phyloP scores from a whole-genome alignment of 2,329 filamentous ascomycete species.

The Clonostachys chloroleuca region DNA sequence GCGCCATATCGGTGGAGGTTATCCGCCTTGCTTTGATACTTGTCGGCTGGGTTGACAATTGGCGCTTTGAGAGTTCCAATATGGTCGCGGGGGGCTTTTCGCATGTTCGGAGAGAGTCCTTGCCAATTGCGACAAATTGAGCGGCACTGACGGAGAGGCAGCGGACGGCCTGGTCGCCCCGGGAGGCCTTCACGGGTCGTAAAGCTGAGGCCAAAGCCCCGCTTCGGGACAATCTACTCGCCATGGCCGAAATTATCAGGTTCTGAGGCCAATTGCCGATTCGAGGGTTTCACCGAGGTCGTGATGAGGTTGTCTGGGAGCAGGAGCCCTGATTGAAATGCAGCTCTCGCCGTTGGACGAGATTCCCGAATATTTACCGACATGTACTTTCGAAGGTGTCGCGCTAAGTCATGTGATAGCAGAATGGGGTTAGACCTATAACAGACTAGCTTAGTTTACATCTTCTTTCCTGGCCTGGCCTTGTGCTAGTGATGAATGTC shows the following conservation, averaged over 20 bases:
- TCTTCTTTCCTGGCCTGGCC: neutral
- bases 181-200: slow-evolving; percentile 43
- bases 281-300: neutral
- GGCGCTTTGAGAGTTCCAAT: slow-evolving; percentile 67
- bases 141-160: slow-evolving; percentile 45
- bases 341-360: neutral
- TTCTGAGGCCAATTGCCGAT: slow-evolving; percentile 39
- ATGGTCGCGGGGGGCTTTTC: slow-evolving; percentile 55
- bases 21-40: slow-evolving; percentile 82
- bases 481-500: neutral
- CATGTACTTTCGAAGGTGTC: neutral
- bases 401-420: slow-evolving; percentile 3
- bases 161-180: slow-evolving; percentile 34
- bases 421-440: neutral
- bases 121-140: slow-evolving; percentile 50
- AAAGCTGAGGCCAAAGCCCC: slow-evolving; percentile 52
- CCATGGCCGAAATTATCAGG: slow-evolving; percentile 42
- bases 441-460: neutral
- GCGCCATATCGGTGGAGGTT: slow-evolving; percentile 90
- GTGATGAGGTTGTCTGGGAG: neutral
- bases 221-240: slow-evolving; percentile 54
- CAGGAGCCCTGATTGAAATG: slow-evolving; percentile 1
- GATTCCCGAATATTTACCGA: slow-evolving; percentile 22
- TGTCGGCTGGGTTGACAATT: slow-evolving; percentile 88
- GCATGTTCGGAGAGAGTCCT: slow-evolving; percentile 61